Percentiles rank a stretch among this genome's conserved stretches.
phyloP scores from a whole-genome alignment of 345 rosid genomes.

The Sonneratia alba region DNA sequence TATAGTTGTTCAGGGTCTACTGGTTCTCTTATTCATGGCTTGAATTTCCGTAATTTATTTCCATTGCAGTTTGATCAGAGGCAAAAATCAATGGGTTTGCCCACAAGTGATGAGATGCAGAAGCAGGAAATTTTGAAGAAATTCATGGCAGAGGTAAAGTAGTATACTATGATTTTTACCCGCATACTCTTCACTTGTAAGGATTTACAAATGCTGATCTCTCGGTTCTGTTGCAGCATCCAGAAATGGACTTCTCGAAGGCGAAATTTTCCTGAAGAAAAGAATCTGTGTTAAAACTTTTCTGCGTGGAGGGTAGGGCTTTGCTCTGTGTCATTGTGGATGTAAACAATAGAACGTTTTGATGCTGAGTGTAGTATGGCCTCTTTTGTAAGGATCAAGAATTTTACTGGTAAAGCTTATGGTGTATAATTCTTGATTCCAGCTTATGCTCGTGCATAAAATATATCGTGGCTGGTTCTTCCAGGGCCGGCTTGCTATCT shows the following conservation, averaged over 20 bases:
- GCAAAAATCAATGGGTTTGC: slow-evolving; percentile 87
- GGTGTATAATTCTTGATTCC: no score
- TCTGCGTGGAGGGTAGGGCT: background rate
- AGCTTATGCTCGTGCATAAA: no score
- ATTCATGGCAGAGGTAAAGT: slow-evolving; percentile 70
- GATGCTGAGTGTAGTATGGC: background rate
- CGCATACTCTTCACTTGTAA: background rate
- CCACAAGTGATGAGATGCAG: slow-evolving; percentile 78
- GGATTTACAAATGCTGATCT: background rate
- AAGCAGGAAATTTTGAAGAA: slow-evolving; percentile 77
- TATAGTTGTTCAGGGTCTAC: no score
- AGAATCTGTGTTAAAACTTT: background rate
- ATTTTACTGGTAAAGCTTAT: no score
- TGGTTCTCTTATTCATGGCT: background rate
- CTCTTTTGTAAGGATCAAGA: no score
- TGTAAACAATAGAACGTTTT: background rate
- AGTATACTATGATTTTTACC: background rate
- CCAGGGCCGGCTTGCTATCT: no score
- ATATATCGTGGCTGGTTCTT: no score
- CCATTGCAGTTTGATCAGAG: slow-evolving; percentile 72
- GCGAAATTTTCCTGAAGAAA: slow-evolving; percentile 49
- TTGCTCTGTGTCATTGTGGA: background rate
- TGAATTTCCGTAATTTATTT: background rate
- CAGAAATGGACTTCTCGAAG: slow-evolving; percentile 92
- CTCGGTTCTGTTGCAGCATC: slow-evolving; percentile 49